These are phyloP conservation scores for Copromyces sp. DNA, from an alignment of 495 filamentous ascomycete genomes.

Conservation along the genomic window DNA sequence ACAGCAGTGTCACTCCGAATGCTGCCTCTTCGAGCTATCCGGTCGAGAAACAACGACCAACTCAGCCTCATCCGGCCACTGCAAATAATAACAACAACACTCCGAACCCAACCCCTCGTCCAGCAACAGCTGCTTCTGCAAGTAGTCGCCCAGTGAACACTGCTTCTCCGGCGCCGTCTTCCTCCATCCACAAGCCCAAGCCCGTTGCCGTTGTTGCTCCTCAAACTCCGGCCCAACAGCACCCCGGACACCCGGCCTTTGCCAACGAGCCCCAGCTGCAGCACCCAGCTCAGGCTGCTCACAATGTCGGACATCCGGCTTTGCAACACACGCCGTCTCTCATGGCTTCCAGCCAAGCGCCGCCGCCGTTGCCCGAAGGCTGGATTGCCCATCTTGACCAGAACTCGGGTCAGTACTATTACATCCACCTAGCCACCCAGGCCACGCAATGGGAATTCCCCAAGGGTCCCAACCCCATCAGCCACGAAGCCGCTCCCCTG, in stretches of 20 bases:
- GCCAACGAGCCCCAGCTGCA: constrained; percentile 56
- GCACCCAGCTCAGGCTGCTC: constrained; percentile 21
- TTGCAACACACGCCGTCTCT: constrained; percentile 37
- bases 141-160: constrained; percentile 2
- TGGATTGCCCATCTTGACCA: constrained; percentile 97
- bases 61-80: constrained; percentile 13
- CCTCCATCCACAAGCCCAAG: constrained; percentile 12
- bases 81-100: constrained; percentile 17
- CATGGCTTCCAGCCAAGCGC: constrained; percentile 59
- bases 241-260: constrained; percentile 68
- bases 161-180: constrained; percentile 1
- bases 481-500: constrained; percentile 64
- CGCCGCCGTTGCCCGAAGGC: constrained; percentile 88
- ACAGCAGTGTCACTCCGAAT: constrained; percentile 62
- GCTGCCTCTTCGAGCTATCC: constrained; percentile 49
- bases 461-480: constrained; percentile 77
- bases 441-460: constrained; percentile 98
- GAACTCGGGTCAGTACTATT: constrained; percentile 95
- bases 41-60: constrained; percentile 57
- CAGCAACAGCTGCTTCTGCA: neutral
- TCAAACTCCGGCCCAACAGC: constrained; percentile 37
- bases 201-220: constrained; percentile 10
- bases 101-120: constrained; percentile 3
- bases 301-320: constrained; percentile 29
- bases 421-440: constrained; percentile 92